phyloP scores from a whole-genome alignment of 2,329 filamentous ascomycete genomes.

The Ceratocystis papillata region DNA sequence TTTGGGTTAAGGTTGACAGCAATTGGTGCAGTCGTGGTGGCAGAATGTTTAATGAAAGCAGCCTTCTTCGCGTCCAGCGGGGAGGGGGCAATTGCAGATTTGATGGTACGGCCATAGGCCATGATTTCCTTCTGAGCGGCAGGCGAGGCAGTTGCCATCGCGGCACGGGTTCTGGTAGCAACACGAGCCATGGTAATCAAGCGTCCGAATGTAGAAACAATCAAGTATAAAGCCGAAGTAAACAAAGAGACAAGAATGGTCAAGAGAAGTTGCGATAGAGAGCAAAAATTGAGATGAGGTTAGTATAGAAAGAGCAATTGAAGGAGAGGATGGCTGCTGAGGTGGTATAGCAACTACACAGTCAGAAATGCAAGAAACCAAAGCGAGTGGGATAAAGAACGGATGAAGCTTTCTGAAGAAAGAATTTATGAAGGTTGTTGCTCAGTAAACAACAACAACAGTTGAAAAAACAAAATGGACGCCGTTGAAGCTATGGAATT shows the following conservation, averaged over 20 bases:
- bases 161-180: constrained; percentile 20
- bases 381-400: not conserved
- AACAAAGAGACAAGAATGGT: constrained; percentile 11
- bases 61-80: constrained; percentile 32
- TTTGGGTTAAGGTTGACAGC: constrained; percentile 29
- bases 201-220: not conserved
- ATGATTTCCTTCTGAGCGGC: constrained; percentile 20
- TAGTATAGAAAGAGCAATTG: not conserved
- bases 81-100: constrained; percentile 24
- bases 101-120: constrained; percentile 25
- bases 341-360: not conserved
- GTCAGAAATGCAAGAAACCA: not conserved
- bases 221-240: not conserved
- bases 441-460: constrained; percentile 5
- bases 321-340: not conserved
- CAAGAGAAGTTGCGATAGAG: not conserved
- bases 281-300: not conserved
- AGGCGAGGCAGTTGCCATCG: constrained; percentile 19
- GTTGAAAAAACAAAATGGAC: not conserved
- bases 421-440: not conserved
- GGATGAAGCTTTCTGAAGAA: not conserved
- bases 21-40: not conserved
- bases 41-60: not conserved
- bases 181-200: constrained; percentile 23
- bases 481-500: not conserved